Evolutionary conservation across 176 grass and related monocot species (phyloP), one percentile per base, ranked within the genome.

Genomic region (Carex parvula): DNA sequence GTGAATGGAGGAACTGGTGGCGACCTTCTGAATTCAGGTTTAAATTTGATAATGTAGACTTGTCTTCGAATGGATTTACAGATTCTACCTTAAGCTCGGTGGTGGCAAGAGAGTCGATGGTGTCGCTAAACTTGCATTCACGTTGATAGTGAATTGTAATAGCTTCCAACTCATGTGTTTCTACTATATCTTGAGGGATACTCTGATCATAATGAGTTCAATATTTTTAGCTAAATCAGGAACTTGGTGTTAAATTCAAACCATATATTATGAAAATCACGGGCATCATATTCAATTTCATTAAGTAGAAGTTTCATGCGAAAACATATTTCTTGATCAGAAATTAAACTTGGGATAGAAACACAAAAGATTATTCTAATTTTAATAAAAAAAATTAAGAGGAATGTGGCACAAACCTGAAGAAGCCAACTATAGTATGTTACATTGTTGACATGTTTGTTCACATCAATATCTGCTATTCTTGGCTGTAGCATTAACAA

Each of bases 401-500:
- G 35, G 35, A 13, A 22, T 54, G 29, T 16, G 15, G 59, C 3
- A 85, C 89, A 86, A 88, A 98, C 95, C 92, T 98, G 92, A 4
- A 98, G 89, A 69, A 94, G 84, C 95, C 92, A 95, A 81, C 95
- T 92, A n/a, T 91, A 91, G 86, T 93, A 98, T 24, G 95, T 98
- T 44, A 94, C 90, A 85, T 98, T 93, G 86, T 98, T 98, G 39
- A 98, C 95, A 88, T 98, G 95, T 84, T 94, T 90, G 84, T 98
- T 98, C 95, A 94, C 94, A 88, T 98, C 92, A 61, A 94, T 66
- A 92, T 97, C 95, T 77, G 92, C 90, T 94, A 92, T 94, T 87
- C 95, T 92, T 72, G 95, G 95, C 95, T 97, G 68, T 20, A 88
- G 56, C 15, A 67, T 32, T 67, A 16, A 35, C 64, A 67, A 35